phyloP scores from a whole-genome alignment of 2,329 filamentous ascomycete species.

The Claviceps pazoutovae region DNA sequence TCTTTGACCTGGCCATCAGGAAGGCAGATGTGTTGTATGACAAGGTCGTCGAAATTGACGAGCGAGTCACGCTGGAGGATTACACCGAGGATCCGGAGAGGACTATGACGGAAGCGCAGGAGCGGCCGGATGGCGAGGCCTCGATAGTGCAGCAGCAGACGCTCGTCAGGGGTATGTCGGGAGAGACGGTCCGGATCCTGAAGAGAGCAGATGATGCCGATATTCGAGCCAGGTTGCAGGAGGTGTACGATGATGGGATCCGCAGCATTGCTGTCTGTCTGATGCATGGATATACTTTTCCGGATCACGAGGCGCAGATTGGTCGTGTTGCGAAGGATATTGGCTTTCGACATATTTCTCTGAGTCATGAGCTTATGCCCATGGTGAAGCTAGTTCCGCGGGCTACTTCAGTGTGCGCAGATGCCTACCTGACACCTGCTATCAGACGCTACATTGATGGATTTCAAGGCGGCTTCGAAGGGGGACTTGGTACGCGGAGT shows the following conservation, averaged over 20 bases:
- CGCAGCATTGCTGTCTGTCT: slow-evolving; percentile 41
- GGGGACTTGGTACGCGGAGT: slow-evolving; percentile 34
- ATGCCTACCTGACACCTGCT: slow-evolving; percentile 29
- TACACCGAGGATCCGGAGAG: slow-evolving; percentile 54
- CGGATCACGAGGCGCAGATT: slow-evolving; percentile 37
- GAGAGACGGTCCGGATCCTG: slow-evolving; percentile 55
- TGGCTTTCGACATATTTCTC: slow-evolving; percentile 28
- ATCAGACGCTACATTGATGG: slow-evolving; percentile 21
- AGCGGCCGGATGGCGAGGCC: slow-evolving; percentile 29
- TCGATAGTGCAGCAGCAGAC: slow-evolving; percentile 34
- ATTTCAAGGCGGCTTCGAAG: slow-evolving; percentile 23
- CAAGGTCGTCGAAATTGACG: slow-evolving; percentile 58
- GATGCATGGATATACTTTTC: slow-evolving; percentile 55
- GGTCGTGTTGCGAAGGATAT: slow-evolving; percentile 22
- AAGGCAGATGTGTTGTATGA: slow-evolving; percentile 58
- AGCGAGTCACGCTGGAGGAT: slow-evolving; percentile 60
- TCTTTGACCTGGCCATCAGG: slow-evolving; percentile 58
- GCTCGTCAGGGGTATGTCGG: slow-evolving; percentile 52
- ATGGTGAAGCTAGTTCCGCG: slow-evolving; percentile 32
- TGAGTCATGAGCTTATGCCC: slow-evolving; percentile 23
- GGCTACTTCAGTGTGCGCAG: slow-evolving; percentile 28
- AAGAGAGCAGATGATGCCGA: slow-evolving; percentile 39
- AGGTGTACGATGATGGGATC: slow-evolving; percentile 48
- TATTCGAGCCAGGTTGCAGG: slow-evolving; percentile 42
- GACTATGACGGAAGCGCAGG: slow-evolving; percentile 29